Conservation (phyloP, 169 alveolate species). For the Cryptosporidium viatorum region DNA sequence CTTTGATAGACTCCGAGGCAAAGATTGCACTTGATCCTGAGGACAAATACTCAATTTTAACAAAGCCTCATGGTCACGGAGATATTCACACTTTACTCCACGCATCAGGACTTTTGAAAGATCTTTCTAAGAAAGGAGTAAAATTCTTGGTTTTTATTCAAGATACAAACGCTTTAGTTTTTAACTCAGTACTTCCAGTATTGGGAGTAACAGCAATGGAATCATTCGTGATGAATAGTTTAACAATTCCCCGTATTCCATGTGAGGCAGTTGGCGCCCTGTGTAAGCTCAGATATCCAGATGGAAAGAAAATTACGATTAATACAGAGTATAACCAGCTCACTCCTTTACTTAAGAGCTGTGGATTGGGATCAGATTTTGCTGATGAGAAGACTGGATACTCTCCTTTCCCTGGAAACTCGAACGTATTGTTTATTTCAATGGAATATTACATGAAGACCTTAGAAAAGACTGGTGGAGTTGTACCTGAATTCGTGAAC, state of each 20-base stretch:
- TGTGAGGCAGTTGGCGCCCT: conserved; percentile 92
- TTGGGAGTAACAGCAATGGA: conserved; percentile 87
- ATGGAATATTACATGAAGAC: conserved; percentile 83
- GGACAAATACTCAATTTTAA: conserved; percentile 82
- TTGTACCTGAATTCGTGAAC: conserved; percentile 93
- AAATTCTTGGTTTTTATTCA: conserved; percentile 89
- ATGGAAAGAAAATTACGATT: conserved; percentile 80
- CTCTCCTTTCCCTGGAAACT: conserved; percentile 92
- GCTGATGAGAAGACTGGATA: conserved; percentile 84
- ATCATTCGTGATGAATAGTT: conserved; percentile 86
- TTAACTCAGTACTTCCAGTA: conserved; percentile 88
- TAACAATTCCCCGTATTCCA: conserved; percentile 90
- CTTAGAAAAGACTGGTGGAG: conserved; percentile 88
- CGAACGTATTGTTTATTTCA: conserved; percentile 87
- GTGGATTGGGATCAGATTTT: conserved; percentile 80
- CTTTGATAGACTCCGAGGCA: conserved; percentile 89
- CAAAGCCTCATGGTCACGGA: conserved; percentile 97
- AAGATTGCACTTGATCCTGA: conserved; percentile 83
- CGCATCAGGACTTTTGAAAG: conserved; percentile 81
- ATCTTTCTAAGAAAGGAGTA: conserved; percentile 85
- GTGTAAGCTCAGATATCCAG: conserved; percentile 80
- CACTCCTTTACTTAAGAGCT: conserved; percentile 86
- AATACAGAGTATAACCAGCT: conserved; percentile 92
- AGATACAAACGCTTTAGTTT: conserved; percentile 92
- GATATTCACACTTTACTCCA: conserved; percentile 92